phyloP scores from a whole-genome alignment of 805 yeast species.

The Blastobotrys chiropterorum region DNA sequence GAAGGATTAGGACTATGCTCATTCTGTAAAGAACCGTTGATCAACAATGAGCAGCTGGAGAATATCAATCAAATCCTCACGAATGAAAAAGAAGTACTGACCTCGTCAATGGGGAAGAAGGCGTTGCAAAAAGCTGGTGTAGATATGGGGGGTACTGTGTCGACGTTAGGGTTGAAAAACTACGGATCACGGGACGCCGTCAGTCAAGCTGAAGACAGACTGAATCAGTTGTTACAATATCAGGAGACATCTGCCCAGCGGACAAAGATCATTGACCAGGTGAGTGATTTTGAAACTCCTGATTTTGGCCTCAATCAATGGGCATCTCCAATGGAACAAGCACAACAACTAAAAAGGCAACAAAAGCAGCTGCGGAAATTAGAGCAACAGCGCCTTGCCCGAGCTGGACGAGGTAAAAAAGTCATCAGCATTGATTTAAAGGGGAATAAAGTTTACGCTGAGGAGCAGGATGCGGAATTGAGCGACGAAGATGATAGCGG shows the following conservation, averaged over 20 bases:
- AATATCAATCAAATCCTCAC: constrained; percentile 50
- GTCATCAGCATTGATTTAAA: constrained; percentile 72
- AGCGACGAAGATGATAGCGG: constrained; percentile 6
- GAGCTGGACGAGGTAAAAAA: constrained; percentile 67
- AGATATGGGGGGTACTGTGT: constrained; percentile 19
- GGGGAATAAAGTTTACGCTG: constrained; percentile 61
- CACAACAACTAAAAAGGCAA: constrained; percentile 78
- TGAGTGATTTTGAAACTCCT: constrained; percentile 76
- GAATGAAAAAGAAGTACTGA: constrained; percentile 44
- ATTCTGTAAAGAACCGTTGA: constrained; percentile 64
- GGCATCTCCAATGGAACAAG: constrained; percentile 81
- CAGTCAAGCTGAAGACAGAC: constrained; percentile 58
- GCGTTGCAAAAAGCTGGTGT: constrained; percentile 36
- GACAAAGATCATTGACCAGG: constrained; percentile 88
- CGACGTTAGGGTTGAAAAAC: background rate
- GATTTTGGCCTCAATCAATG: constrained; percentile 55
- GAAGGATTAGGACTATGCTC: constrained; percentile 92
- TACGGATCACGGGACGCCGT: background rate
- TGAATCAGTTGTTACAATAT: constrained; percentile 68
- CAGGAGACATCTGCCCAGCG: constrained; percentile 86
- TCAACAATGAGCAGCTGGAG: constrained; percentile 54
- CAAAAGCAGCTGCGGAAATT: constrained; percentile 65
- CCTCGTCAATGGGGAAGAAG: constrained; percentile 30
- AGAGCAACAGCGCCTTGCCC: constrained; percentile 50
- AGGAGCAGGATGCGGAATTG: constrained; percentile 13